A percentile compares a stretch with the other conserved stretches of the same genome.
These are phyloP conservation scores for Pterula multifida DNA, from an alignment of 1,284 basidiomycete species.

Conservation along the genomic window DNA sequence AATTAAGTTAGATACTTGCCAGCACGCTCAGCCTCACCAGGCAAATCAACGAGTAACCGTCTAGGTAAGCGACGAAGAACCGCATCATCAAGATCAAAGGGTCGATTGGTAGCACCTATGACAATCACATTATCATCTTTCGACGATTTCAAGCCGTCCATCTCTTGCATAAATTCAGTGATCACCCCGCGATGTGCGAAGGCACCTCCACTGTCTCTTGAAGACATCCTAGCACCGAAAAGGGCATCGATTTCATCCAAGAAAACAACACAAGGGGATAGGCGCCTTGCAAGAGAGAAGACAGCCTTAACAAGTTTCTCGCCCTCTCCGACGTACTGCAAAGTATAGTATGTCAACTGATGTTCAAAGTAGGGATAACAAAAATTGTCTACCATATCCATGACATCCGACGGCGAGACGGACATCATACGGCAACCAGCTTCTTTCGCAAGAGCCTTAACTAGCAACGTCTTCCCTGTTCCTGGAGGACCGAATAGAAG, in stretches of 20 bases:
- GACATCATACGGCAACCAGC: constrained; percentile 84
- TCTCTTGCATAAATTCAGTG: constrained; percentile 97
- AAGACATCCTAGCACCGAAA: constrained; percentile 79
- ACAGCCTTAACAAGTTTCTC: constrained; percentile 90
- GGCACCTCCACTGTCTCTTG: constrained; percentile 70
- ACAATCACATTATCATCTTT: constrained; percentile 80
- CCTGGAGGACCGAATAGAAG: constrained; percentile 87
- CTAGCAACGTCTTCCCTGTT: constrained; percentile 84
- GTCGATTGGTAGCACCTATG: constrained; percentile 90
- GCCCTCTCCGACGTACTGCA: constrained; percentile 86
- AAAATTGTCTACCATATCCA: constrained; percentile 63
- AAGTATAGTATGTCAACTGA: constrained; percentile 6
- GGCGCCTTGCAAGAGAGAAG: constrained; percentile 77
- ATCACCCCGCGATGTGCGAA: constrained; percentile 79
- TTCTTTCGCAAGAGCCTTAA: constrained; percentile 85
- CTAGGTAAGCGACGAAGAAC: constrained; percentile 77
- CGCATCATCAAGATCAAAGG: constrained; percentile 78
- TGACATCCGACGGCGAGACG: constrained; percentile 74
- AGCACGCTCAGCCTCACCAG: constrained; percentile 70
- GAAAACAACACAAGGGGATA: constrained; percentile 92
- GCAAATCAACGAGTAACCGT: constrained; percentile 75
- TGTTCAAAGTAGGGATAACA: constrained; percentile 5
- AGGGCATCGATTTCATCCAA: constrained; percentile 93
- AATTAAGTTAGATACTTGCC: constrained; percentile 29
- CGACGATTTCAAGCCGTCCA: constrained; percentile 84